Conservation (phyloP, 257 asterid genomes). For the Solanum neorickii region DNA sequence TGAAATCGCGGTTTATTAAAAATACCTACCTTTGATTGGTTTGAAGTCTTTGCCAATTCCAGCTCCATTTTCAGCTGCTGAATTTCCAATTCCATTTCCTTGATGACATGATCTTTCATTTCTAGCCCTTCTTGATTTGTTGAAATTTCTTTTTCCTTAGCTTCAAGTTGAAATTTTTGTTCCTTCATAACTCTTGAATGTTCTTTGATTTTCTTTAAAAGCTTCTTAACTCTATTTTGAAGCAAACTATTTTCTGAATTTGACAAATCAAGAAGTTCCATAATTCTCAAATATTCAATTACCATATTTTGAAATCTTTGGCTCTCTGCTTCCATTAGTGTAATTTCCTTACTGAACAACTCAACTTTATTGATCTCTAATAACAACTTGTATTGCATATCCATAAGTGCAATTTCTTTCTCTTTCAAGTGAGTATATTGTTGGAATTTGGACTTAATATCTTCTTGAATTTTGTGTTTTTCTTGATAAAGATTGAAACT, state of each 20-base stretch:
- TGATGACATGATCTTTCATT: slow-evolving; percentile 11
- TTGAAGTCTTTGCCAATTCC: slow-evolving; percentile 20
- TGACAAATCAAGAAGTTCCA: slow-evolving; percentile 20
- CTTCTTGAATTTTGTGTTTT: slow-evolving; percentile 3
- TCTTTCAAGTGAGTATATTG: slow-evolving; percentile 31
- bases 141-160: slow-evolving; percentile 26
- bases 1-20: neutral
- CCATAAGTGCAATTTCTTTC: slow-evolving; percentile 26
- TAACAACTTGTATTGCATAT: slow-evolving; percentile 24
- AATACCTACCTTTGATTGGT: slow-evolving; percentile 24
- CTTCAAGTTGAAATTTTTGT: slow-evolving; percentile 16
- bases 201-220: slow-evolving; percentile 15
- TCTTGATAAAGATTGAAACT: neutral
- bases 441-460: slow-evolving; percentile 19
- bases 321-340: slow-evolving; percentile 16
- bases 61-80: slow-evolving; percentile 19
- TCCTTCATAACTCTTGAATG: slow-evolving; percentile 10
- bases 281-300: slow-evolving; percentile 11
- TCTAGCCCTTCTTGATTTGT: slow-evolving; percentile 17
- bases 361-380: slow-evolving; percentile 31
- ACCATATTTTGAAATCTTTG: slow-evolving; percentile 25
- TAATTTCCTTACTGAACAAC: slow-evolving; percentile 22
- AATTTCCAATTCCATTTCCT: slow-evolving; percentile 28
- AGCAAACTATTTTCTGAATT: slow-evolving; percentile 34
- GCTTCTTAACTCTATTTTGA: slow-evolving; percentile 32